Base-by-base conservation (phyloP, 768 basidiomycete species). In the Lentinula raphanica region DNA sequence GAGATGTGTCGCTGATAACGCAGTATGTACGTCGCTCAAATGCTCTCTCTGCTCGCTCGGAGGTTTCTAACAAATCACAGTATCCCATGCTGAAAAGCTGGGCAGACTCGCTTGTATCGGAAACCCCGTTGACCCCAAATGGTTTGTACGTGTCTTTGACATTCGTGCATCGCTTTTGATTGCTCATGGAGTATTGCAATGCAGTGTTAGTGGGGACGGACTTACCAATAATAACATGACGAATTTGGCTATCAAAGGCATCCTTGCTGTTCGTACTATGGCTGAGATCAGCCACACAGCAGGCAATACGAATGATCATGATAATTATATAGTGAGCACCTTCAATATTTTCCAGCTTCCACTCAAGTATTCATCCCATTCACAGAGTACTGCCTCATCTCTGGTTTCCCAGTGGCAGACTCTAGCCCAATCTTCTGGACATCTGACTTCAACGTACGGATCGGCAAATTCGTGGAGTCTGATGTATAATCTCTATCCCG, bases 401-500 rank as follows among this genome's bases (percentile, higher is more conserved):
- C 54, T 44, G 31, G 28, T 49, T 5, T 17, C 25, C 17, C 53
- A 62, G 29, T 62, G 61, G 61, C 48, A 56, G 15, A 46, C 8
- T 21, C 25, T 59, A 4, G 61, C 61, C 2, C 44, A 25, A 23
- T 28, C 39, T 21, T 45, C 31, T 9, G 54, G 54, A 7, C 54
- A 59, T 40, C 32, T 62, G 5, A 54, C 53, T 15, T 62, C 61
- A 7, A 56, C 58, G 25, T 62, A 63, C 50, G 39, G 57, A 15
- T 19, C 36, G 28, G 15, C 40, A 1, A 44, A 35, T 15, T 58
- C 62, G 5, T 76, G 72, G 76, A 73, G 71, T 5, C 59, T 76
- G 35, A 65, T 72, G 15, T 81, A 81, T 63, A 81, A 80, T 66
- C 38, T 81, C 54, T 81, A 72, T 46, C 75, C 74, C 23, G 79